Conservation (phyloP, 2,329 filamentous ascomycete species). For the Pseudogymnoascus sp. region DNA sequence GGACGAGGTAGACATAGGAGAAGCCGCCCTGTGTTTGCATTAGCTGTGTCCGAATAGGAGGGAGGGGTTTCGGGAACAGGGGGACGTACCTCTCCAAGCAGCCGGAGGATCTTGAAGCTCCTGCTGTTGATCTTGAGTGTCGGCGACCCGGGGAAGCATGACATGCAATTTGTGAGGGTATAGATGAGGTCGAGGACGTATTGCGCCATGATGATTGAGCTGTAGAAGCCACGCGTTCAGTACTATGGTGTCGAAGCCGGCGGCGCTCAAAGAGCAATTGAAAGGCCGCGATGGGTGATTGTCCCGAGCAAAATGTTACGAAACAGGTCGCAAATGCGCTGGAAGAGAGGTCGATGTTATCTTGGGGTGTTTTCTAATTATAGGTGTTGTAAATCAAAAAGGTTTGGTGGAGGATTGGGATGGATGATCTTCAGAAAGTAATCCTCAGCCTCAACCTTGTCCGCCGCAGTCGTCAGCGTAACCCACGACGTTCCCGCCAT, state of each 20-base stretch:
- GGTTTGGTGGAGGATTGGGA: not conserved
- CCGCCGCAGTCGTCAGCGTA: not conserved
- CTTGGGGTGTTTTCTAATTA: not conserved
- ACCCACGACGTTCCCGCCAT: not conserved
- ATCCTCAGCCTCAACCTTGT: not conserved
- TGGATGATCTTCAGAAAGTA: conserved; percentile 1
- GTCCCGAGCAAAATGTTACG: not conserved
- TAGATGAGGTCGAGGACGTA: conserved; percentile 84
- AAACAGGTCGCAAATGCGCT: not conserved
- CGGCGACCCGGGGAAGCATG: conserved; percentile 90
- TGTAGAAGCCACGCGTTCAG: conserved; percentile 9
- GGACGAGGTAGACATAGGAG: conserved; percentile 97
- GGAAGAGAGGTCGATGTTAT: not conserved
- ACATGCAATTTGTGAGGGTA: conserved; percentile 89
- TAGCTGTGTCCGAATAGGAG: not conserved
- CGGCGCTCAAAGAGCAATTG: conserved; percentile 20
- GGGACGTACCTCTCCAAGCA: conserved; percentile 74
- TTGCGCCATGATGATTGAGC: conserved; percentile 57
- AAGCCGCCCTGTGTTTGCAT: conserved; percentile 68
- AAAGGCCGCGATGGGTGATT: not conserved
- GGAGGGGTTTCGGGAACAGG: not conserved
- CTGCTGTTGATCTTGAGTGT: conserved; percentile 92
- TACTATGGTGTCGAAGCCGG: not conserved
- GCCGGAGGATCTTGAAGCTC: conserved; percentile 89
- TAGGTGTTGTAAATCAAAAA: not conserved